Evolutionary conservation across 2,329 filamentous ascomycete genomes (phyloP), one percentile per base, ranked within the genome.

Genomic region (Macrophomina pseudophaseolina): DNA sequence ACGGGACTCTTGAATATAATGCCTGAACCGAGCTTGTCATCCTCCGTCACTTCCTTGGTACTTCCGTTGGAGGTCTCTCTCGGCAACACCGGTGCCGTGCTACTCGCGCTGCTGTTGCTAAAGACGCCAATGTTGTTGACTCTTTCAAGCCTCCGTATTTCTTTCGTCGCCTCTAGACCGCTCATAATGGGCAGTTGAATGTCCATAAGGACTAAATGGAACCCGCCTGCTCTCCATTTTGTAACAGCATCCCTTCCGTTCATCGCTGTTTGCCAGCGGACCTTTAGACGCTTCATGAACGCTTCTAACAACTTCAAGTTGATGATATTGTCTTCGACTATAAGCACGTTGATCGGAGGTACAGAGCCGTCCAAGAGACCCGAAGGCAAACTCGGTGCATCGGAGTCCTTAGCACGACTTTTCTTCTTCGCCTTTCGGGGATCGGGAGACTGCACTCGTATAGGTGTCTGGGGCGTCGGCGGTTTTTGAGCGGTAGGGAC

Each of bases 281-380:
- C 95, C 75, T 97, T 97, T 59, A 99, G 85, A 58, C 93, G 86
- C 81, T 97, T 97, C 84, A 98, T 94, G 74, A 99, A 97, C 1
- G 94, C 93, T 75, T 97, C 94, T 42, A 99, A 83, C 9, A 99
- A 88, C 74, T 93, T 92, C 71, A 98, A 83, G 75, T 98, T 99
- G 85, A 99, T 98, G 70, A 95, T 93, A 78, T 99, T 99, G 81
- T 99, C 95, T 81, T 99, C 95, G 14, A 99, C 95, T 68, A 99
- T 97, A 51, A 99, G 84, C 7, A 98, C 94, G 72, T 97, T 98
- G 81, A 99, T 98, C 1, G 95, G 94, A 7, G 95, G 95, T 0
- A 98, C 93, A 1, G 89, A 89, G 64, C 90, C 90, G 71, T 94
- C 93, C 33, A 97, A 85, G 40, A 78, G 71, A 35, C 87, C 89